phyloP scores from a whole-genome alignment of 2,329 filamentous ascomycete genomes.

The Tothia fuscella region DNA sequence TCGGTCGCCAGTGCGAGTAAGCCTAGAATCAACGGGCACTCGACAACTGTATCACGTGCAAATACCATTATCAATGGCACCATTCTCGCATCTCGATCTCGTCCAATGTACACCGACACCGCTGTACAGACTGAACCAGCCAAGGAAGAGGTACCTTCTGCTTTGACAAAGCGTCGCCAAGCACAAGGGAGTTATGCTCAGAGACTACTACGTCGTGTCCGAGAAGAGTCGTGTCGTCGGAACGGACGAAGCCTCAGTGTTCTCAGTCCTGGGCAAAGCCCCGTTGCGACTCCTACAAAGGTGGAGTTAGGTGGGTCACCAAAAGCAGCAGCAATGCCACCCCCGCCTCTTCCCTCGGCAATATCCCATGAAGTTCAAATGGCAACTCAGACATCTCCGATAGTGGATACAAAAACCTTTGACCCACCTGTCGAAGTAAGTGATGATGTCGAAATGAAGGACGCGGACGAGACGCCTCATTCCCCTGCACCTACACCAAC shows the following conservation, averaged over 20 bases:
- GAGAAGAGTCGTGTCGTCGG: constrained; percentile 25
- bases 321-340: neutral
- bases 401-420: neutral
- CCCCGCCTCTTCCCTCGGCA: constrained; percentile 6
- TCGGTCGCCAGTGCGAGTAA: constrained; percentile 15
- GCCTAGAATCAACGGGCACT: constrained; percentile 6
- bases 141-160: neutral
- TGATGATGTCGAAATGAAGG: constrained; percentile 38
- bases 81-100: constrained; percentile 22
- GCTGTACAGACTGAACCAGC: constrained; percentile 21
- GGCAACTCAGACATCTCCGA: neutral
- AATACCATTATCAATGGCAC: constrained; percentile 7
- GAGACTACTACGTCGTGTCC: constrained; percentile 25
- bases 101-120: constrained; percentile 17
- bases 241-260: constrained; percentile 9
- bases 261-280: constrained; percentile 19
- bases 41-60: neutral
- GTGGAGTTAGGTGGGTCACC: neutral
- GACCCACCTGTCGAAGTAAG: neutral
- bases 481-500: neutral
- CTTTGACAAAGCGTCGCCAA: constrained; percentile 10
- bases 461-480: constrained; percentile 16
- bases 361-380: neutral
- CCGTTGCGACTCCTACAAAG: constrained; percentile 25
- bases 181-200: constrained; percentile 22